Evolutionary conservation across 2,329 filamentous ascomycete species (phyloP), one percentile per base, ranked within the genome.

Genomic region (Microcera coccophila): DNA sequence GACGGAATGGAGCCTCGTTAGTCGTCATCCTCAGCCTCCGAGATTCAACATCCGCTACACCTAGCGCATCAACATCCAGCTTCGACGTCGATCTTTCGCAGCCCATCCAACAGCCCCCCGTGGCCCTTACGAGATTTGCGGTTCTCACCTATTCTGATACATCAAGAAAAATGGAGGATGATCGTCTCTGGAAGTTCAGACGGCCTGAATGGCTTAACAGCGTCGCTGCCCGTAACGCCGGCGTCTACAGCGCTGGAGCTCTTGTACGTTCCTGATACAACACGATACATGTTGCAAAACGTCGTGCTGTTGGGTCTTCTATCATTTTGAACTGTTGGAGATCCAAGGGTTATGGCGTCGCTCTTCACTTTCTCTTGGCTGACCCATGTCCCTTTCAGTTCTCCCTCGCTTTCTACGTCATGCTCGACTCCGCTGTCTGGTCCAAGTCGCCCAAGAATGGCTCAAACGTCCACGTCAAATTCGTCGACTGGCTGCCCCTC

Each of bases 401-500:
- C 72, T 82, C 81, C 36, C 68, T 84, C 61, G 80, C 80, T 48
- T 85, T 85, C 67, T 84, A 83, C 71, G 70, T 79, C 60, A 76
- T 85, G 66, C 78, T 85, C 64, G 81, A 85, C 64, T 74, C 78
- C 4, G 79, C 81, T 49, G 79, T 84, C 38, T 85, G 79, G 79
- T 84, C 81, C 54, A 78, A 81, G 58, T 79, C 76, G 11, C 42
- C 70, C 47, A 69, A 67, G 51, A 85, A 85, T 68, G 75, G 71
- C 46, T 81, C 78, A 42, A 67, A 74, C 62, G 55, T 71, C 28
- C 81, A 85, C 67, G 72, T 85, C 57, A 79, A 71, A 53, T 85
- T 84, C 58, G 72, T 83, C 64, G 81, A 85, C 74, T 85, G 81
- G 81, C 75, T 84, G 50, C 81, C 81, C 39, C 73, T 85, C 53